These are phyloP conservation scores for Ganoderma lucidum DNA, from an alignment of 1,284 basidiomycete species.

Conservation along the genomic window DNA sequence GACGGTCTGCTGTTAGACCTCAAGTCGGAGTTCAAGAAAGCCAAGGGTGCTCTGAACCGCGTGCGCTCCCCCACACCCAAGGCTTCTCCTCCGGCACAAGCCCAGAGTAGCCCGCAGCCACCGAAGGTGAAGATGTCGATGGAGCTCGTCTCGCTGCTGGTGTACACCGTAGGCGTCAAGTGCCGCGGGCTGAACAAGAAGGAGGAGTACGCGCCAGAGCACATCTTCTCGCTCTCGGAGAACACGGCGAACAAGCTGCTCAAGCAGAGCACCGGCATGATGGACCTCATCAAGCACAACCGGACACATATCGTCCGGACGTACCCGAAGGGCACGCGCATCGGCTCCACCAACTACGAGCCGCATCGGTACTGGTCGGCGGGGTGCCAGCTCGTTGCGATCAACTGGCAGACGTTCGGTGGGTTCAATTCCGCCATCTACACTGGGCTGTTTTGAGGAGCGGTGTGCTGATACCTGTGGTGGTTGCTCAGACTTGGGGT, in stretches of 20 bases:
- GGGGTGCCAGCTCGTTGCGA: conserved; percentile 93
- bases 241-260: conserved; percentile 76
- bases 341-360: conserved; percentile 90
- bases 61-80: conserved; percentile 37
- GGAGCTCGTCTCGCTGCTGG: conserved; percentile 78
- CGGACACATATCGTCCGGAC: conserved; percentile 86
- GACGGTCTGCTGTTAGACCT: conserved; percentile 33
- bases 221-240: conserved; percentile 96
- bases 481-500: conserved; percentile 72
- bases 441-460: neutral
- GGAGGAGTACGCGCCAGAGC: conserved; percentile 85
- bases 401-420: conserved; percentile 99
- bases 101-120: neutral
- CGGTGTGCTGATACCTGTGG: neutral
- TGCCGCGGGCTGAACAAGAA: conserved; percentile 94
- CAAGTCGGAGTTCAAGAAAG: conserved; percentile 47
- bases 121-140: conserved; percentile 76
- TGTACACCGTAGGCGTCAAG: conserved; percentile 97
- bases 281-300: conserved; percentile 91
- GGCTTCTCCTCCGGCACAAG: conserved; percentile 25
- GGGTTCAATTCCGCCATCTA: conserved; percentile 2
- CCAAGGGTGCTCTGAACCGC: conserved; percentile 47
- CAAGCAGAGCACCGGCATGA: conserved; percentile 53
- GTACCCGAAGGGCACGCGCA: conserved; percentile 88
- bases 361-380: conserved; percentile 92